Base-by-base conservation (phyloP, 1,284 basidiomycete species). In the Tremellales sp. region DNA sequence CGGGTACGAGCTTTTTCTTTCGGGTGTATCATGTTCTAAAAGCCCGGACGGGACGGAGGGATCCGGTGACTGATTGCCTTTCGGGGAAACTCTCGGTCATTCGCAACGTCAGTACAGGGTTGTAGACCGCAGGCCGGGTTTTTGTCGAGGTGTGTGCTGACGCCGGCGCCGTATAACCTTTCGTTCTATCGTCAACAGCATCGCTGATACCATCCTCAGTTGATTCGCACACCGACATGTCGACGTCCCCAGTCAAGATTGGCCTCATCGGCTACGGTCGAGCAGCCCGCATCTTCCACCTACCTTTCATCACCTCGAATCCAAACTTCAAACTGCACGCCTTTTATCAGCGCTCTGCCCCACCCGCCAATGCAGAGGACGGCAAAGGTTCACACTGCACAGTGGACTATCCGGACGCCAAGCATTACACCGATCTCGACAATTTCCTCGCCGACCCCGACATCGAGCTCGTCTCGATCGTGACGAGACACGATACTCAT, bases 241-340 rank as follows among this genome's bases (percentile, higher is more conserved):
- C n/a, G n/a, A 46, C 42, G 45, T 13, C 46, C 7, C 43, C 47
- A 8, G 48, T 54, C 48, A 47, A 48, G 25, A 49, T 52, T 31
- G 53, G 40, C n/a, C 35, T 55, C 27, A 23, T 52, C 5, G 46
- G 46, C 25, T 51, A 51, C 43, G 53, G 53, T 26, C 43, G 39
- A 46, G 39, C 53, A 1, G 37, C 46, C 15, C 40, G 46, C 3
- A 51, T 46, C 13, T 55, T 55, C 46, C 53, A 55, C 46, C 23
- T 52, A 12, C 53, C 53, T 3, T 52, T 39, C 45, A 52, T 55
- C 51, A 40, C 37, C 22, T 21, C 33, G 24, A 36, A 39, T 26
- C 49, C 49, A 17, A 25, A 26, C 7, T 40, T 41, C 45, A 21
- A 8, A 4, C 26, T 55, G 31, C 43, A 45, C 29, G 49, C 53